Evolutionary conservation across 768 basidiomycete species (phyloP), one percentile per base, ranked within the genome.

Genomic region (Coprinopsis cinerea): DNA sequence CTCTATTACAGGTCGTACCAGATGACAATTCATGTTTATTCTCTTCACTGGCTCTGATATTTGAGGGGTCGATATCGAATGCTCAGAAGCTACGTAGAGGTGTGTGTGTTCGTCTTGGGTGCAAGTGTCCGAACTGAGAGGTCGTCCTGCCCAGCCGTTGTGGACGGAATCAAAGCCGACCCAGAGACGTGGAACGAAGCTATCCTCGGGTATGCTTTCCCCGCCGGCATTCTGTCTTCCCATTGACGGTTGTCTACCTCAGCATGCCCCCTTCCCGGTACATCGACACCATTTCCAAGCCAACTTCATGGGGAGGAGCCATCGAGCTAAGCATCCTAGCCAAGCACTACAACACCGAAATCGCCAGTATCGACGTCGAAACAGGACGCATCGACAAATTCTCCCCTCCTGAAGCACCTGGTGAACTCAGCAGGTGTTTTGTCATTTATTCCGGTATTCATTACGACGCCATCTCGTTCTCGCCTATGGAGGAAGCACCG

Each of bases 21-120:
- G 95, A 98, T 60, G 95, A 98, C 67, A 98, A 98, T 59, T 88
- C 92, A 1, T 98, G 95, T 64, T 71, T 98, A 25, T 98, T 97
- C 70, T 87, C 87, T 2, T 83, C 92, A 2, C 73, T 91, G 39
- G 90, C 88, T 14, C 69, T 95, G 35, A 72, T 95, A 1, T 94
- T 97, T 58, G 82, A 86, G 60, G 92, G 94, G 59, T 82, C 81
- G 50, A 83, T 86, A 11, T 65, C 74, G n/a, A 83, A 83, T 51
- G 87, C 86, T 1, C 70, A 73, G 22, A 67, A 73, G 53, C 77
- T 96, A 60, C 78, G 94, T 35, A 74, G 88, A 66, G 79, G 92
- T 93, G 57, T 53, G 78, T 62, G 17, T 52, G 13, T 32, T 34
- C n/a, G 22, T 15, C 27, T 40, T 17, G 42, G 48, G 18, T 26